Evolutionary conservation across 2,329 filamentous ascomycete species (phyloP), one percentile per base, ranked within the genome.

Genomic region (Aspergillus sp.): DNA sequence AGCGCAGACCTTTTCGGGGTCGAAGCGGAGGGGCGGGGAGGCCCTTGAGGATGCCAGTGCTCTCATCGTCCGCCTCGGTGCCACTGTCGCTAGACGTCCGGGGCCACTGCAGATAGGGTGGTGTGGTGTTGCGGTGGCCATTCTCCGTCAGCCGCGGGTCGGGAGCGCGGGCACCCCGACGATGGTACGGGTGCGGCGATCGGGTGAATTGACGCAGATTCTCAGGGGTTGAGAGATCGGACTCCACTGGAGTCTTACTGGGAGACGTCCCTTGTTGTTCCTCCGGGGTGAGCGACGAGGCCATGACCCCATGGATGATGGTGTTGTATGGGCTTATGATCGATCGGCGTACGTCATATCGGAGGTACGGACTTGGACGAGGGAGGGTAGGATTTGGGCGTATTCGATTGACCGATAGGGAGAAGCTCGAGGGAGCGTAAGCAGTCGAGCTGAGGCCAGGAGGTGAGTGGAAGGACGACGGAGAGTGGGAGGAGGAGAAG

Each of bases 61-160:
- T 88, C 70, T 97, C 93, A 74, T 97, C 93, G 64, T 96, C 93
- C 36, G 93, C 93, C 68, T 97, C 93, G 16, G 92, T 95, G 20
- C 93, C 93, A 68, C 91, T 96, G 61, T 96, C 92, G 69, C 90
- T 96, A 10, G 82, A 83, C 2, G 84, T 80, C 1, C 80, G 78
- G 4, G 82, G 83, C 47, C 82, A 79, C 57, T 77, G 79, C 52
- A 22, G 74, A 69, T 56, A 59, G 22, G 61, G 43, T 51, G 54
- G 60, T 57, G 24, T 57, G 40, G 63, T 60, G 49, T 57, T 53
- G 54, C 61, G 65, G 69, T 70, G 65, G 65, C 67, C 58, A 60
- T 67, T 52, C 60, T 67, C 57, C 52, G 58, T 68, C 44, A 64
- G 81, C 72, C 53, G 78, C 74, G 45, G 79, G 70, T 83, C 76